Base-by-base conservation (phyloP, 139 green algal species). In the Nannochloris sp. region DNA sequence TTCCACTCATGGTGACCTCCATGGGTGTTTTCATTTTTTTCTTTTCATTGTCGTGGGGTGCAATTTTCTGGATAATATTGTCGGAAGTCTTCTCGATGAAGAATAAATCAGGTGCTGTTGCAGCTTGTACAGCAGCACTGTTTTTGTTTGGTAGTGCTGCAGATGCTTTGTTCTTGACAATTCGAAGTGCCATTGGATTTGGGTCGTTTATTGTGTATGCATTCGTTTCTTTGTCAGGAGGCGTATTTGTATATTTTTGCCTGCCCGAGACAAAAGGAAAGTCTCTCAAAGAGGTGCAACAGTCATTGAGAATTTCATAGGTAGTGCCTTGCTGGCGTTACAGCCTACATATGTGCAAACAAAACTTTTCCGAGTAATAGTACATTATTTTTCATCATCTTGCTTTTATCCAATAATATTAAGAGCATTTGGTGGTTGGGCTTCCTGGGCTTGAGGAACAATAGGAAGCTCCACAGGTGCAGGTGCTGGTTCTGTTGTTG, bases 51-150 rank as follows among this genome's bases (percentile, higher is more conserved):
- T 86, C 74, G 4, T 85, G 73, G 54, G 80, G 78, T 4, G 85
- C 81, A 5, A 56, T 93, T 44, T 92, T 90, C 62, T 87, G 86
- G 88, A 79, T 95, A 29, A 67, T 95, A 18, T 62, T 89, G 10
- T 77, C 61, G 2, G 88, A 93, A 75, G 44, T 91, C 12, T 90
- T 90, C 74, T 73, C 51, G 48, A 90, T 91, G 86, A 48, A 40
- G 21, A 61, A 61, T 57, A 90, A 90, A 69, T 79, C 70, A 1
- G 69, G 80, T 0, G 85, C 78, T 7, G 67, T 67, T 7, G 77
- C 82, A 0, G 70, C 75, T 3, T 80, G 82, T 18, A 88, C 80
- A 23, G 73, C 78, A 9, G 62, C 76, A 31, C 69, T 90, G 5
- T 91, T 94, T 49, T 60, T 83, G 2, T 82, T 74, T 10, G 82